A percentile compares a stretch with the other conserved stretches of the same genome.
phyloP scores from a whole-genome alignment of 2,329 filamentous ascomycete species.

The Penicillium concentricum region DNA sequence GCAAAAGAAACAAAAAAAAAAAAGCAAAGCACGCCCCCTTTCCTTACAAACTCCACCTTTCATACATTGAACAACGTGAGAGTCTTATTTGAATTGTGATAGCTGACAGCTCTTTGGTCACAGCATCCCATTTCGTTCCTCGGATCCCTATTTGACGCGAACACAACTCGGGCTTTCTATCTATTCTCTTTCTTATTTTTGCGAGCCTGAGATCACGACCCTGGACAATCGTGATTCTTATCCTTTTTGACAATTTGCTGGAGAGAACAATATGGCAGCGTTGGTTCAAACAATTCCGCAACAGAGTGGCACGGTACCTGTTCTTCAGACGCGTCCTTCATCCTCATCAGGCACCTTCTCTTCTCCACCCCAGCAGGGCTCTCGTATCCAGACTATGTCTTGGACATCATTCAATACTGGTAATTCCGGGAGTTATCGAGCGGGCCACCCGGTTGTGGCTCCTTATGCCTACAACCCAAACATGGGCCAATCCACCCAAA shows the following conservation, averaged over 20 bases:
- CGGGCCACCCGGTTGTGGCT: conserved; percentile 62
- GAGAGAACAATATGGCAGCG: conserved; percentile 69
- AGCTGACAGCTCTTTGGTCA: conserved; percentile 24
- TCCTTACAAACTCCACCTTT: conserved; percentile 3
- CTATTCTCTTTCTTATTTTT: conserved; percentile 1
- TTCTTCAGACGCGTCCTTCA: conserved; percentile 71
- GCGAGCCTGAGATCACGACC: conserved; percentile 18
- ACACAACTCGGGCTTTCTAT: background rate
- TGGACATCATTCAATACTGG: conserved; percentile 44
- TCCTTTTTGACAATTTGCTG: conserved; percentile 16
- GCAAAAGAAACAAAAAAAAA: conserved; percentile 11
- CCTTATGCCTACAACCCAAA: conserved; percentile 77
- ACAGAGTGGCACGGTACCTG: conserved; percentile 69
- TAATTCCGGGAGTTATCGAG: conserved; percentile 47
- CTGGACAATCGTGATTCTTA: conserved; percentile 17
- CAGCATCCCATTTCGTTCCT: conserved; percentile 21
- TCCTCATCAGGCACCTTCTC: conserved; percentile 62
- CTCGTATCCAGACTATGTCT: conserved; percentile 40
- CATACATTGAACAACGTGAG: background rate
- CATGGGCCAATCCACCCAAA: conserved; percentile 54
- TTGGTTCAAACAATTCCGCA: conserved; percentile 79
- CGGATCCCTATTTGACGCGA: conserved; percentile 21
- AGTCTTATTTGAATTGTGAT: conserved; percentile 8
- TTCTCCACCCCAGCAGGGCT: conserved; percentile 35
- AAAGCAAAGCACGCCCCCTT: conserved; percentile 5